Evolutionary conservation across 495 filamentous ascomycete genomes (phyloP), one percentile per base, ranked within the genome.

Genomic region (Polyplosphaeria fusca): DNA sequence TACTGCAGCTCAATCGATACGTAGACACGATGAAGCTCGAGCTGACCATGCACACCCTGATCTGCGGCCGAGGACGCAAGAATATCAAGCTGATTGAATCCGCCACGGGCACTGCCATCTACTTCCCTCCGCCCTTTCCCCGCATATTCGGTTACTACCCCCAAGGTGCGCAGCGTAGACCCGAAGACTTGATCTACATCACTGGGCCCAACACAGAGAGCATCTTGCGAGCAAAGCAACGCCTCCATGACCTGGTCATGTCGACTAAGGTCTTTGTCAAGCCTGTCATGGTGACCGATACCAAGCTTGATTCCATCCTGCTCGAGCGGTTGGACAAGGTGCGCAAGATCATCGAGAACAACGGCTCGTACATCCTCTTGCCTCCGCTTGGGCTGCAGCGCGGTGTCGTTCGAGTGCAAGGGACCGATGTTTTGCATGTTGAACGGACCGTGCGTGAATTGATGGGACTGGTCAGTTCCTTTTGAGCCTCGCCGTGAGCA

Each of bases 1-100:
- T 40, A 19, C 48, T 57, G 44, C 71, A 96, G 91, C 84, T 96
- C 46, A 86, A 88, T 74, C 86, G 91, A 66, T 77, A 87, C 46
- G 86, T 95, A 25, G 89, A 96, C 65, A 79, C 78, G 16, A 84
- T 88, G 68, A 86, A 86, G 62, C 77, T 96, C 55, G 93, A 97
- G 65, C 73, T 89, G 23, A 88, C 90, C 22, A 77, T 95, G 68
- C 94, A 97, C 69, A 89, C 86, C 32, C 74, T 96, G 55, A 80
- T 96, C 44, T 95, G 91, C 69, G 93, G 93, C 24, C 86, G 92
- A 13, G 88, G 86, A 56, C 82, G 92, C 63, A 93, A 95, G 75
- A 96, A 96, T 66, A 92, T 98, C 72, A 96, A 96, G 76, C 75
- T 90, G 47, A 96, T 98, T 65, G 93, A 98, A 70, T 91, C 93